Base-by-base conservation (phyloP, 2,329 filamentous ascomycete genomes). In the Paraphoma chrysanthemicola region DNA sequence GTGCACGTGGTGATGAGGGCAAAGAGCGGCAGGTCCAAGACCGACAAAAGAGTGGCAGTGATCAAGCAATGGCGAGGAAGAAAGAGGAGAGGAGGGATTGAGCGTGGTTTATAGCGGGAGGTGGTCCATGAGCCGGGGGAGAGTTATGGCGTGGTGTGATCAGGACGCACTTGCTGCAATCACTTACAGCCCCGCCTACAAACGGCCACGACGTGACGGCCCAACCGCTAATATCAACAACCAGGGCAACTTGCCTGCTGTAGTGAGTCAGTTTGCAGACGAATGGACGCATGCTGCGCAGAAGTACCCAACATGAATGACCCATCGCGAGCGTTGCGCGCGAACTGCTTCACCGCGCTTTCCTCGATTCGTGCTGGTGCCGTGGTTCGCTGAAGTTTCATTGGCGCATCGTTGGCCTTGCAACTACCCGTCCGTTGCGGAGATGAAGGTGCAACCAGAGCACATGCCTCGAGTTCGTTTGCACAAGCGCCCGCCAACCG, bases 131-230 rank as follows among this genome's bases (percentile, higher is more conserved):
- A 42, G 45, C 48, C 48, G 48, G 43, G 48, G 47, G 38, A 29
- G 41, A 16, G 6, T 14, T 44, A 54, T 55, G 52, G 54, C 56
- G 54, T 57, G 52, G 47, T 63, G 54, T 54, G 53, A 51, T 51
- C 14, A 31, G 48, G 18, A 11, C 41, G 54, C 49, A 33, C 50
- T 53, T 63, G 17, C 51, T 43, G 47, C 56, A 54, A 58, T 64
- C 53, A 62, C 59, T 7, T 48, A 12, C 18, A 17, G 54, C 55
- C 44, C 60, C 50, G 42, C 57, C 50, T 56, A 51, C 58, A 63
- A 59, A 60, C 60, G 29, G 33, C 23, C n/a, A 29, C 14, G 12
- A 31, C 33, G 39, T 17, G 12, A 42, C 39, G 16, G 14, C 33
- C 33, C 33, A 36, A 7, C 7, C 33, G 14, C 33, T 14, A 36